Conservation (phyloP, 139 green algal species). For the Asterochloris sp. region DNA sequence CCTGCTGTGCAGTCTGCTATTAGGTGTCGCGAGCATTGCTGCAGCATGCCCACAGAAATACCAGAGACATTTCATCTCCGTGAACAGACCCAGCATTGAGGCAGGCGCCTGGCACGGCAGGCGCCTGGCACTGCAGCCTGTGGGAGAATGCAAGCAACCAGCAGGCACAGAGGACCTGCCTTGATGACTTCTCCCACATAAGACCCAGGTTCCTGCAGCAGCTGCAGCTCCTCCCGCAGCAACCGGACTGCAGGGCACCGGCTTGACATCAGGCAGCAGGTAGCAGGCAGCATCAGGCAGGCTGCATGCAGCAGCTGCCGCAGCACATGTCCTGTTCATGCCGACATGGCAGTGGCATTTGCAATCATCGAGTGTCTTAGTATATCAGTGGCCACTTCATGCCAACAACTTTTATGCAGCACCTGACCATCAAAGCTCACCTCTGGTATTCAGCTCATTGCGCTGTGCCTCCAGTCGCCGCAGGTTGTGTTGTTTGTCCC, state of each 20-base stretch:
- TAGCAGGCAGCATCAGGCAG: not conserved
- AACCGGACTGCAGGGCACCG: constrained; percentile 75
- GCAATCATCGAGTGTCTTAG: no score
- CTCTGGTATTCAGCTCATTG: constrained; percentile 97
- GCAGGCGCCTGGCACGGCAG: no score
- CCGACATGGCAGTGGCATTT: no score
- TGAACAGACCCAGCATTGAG: not conserved
- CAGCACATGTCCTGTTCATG: no score
- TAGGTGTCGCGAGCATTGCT: not conserved
- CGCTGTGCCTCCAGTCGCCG: constrained; percentile 94
- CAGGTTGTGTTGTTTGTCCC: constrained; percentile 93
- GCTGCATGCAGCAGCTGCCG: not conserved
- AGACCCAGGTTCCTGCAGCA: constrained; percentile 97
- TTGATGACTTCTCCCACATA: constrained; percentile 99
- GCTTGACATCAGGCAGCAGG: not conserved
- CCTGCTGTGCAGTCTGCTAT: no score
- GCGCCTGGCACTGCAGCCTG: no score
- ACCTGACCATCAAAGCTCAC: constrained; percentile 32
- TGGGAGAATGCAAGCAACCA: not conserved
- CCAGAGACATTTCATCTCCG: not conserved
- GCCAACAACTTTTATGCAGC: not conserved
- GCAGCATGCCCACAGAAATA: not conserved
- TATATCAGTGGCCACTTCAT: no score
- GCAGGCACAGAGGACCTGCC: constrained; percentile 31
- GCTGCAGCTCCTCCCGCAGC: constrained; percentile 94